Base-by-base conservation (phyloP, 2,329 filamentous ascomycete species). In the Trichoderma sp. region DNA sequence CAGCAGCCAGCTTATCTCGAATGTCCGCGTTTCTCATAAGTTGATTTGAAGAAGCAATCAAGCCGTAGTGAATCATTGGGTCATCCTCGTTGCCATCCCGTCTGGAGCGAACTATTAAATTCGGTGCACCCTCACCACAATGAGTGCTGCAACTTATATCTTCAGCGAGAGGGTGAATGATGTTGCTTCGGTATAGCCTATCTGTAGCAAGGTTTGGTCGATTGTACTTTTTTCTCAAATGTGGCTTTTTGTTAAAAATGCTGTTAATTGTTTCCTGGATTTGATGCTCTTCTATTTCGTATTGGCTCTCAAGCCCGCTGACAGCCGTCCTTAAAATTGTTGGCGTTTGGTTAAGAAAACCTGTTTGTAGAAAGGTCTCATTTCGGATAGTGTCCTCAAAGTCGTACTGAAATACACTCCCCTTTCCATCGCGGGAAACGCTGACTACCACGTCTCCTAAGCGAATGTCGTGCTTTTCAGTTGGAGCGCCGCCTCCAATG, bases 351-450 rank as follows among this genome's bases (percentile, higher is more conserved):
- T 67, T 67, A 4, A 66, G 18, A 7, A 45, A 11, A 1, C 71
- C 35, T 9, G 60, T 56, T 21, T 8, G 8, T 6, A 53, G 24
- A 56, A 74, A 66, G n/a, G 14, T 38, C 6, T 45, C 3, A 6
- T 16, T 63, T n/a, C 38, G 59, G 3, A 65, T 16, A 6, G 24
- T 38, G 9, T 67, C 56, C 2, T 41, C 71, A 38, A 35, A 62
- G 24, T 56, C 71, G n/a, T 74, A 74, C 24, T 74, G 71, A 12
- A 74, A 38, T 12, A 74, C 60, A 27, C 71, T 29, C 5, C 71
- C 27, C 1, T 45, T 12, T 16, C 29, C 35, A 3, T 41, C 29
- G n/a, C 35, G 21, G n/a, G 71, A 6, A 14, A 5, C 6, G 7
- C 60, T 53, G 2, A 74, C 60, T 4, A 67, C 60, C 4, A 74